These are phyloP conservation scores for Starmerella riodocensis DNA, from an alignment of 805 yeast species.

Conservation along the genomic window DNA sequence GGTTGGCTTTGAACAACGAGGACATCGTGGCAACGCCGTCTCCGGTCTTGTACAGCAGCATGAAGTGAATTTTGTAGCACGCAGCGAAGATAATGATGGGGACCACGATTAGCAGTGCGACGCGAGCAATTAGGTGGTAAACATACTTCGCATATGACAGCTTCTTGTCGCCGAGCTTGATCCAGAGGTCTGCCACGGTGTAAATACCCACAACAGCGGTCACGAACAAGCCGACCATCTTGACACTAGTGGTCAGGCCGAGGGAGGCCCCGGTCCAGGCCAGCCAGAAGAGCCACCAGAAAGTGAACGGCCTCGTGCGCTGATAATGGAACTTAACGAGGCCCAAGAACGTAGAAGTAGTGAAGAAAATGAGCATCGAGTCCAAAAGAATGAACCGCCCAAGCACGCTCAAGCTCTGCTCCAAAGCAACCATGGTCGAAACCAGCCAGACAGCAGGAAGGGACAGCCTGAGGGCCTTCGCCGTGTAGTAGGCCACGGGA, in stretches of 20 bases:
- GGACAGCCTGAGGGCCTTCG: constrained; percentile 73
- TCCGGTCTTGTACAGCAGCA: constrained; percentile 70
- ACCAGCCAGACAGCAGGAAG: constrained; percentile 40
- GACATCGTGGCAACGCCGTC: constrained; percentile 95
- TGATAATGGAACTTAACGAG: constrained; percentile 69
- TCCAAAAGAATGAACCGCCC: constrained; percentile 84
- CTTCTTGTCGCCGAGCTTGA: constrained; percentile 52
- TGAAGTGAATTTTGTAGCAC: constrained; percentile 89
- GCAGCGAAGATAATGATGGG: constrained; percentile 73
- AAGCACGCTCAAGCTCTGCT: constrained; percentile 74
- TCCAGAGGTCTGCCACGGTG: constrained; percentile 77
- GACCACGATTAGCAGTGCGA: constrained; percentile 53
- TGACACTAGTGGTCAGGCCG: constrained; percentile 87
- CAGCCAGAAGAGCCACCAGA: constrained; percentile 81
- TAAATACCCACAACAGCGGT: constrained; percentile 79
- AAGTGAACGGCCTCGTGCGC: constrained; percentile 52
- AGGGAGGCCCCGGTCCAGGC: constrained; percentile 68
- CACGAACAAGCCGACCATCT: constrained; percentile 91
- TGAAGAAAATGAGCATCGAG: constrained; percentile 72
- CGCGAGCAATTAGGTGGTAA: constrained; percentile 65
- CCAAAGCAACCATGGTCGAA: constrained; percentile 63
- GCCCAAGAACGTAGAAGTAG: constrained; percentile 65
- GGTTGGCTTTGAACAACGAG: constrained; percentile 85
- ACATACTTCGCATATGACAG: constrained; percentile 50
- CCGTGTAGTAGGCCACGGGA: constrained; percentile 68